Conservation (phyloP, 805 yeast species). For the Starmerella etchellsii region DNA sequence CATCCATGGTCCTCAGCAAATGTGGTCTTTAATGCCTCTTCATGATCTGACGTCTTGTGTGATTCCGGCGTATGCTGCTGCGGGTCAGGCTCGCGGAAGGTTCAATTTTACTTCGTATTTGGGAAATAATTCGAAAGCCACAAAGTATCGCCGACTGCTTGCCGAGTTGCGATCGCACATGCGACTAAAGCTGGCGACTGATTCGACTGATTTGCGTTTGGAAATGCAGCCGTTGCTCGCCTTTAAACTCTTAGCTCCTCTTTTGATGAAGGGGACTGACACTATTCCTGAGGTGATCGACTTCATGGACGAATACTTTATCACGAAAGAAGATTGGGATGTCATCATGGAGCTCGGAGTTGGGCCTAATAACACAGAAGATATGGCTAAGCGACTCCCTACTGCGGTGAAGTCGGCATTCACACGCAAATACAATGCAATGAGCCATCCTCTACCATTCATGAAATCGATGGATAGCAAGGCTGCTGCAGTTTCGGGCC, state of each 20-base stretch:
- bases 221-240: conserved; percentile 60
- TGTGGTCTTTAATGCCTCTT: conserved; percentile 85
- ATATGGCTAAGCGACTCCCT: conserved; percentile 48
- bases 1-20: conserved; percentile 84
- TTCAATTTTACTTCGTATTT: conserved; percentile 74
- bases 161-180: conserved; percentile 86
- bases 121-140: conserved; percentile 77
- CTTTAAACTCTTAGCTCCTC: conserved; percentile 44
- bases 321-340: conserved; percentile 91
- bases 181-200: conserved; percentile 64
- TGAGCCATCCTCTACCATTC: conserved; percentile 73
- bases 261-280: conserved; percentile 41
- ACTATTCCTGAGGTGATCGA: conserved; percentile 55
- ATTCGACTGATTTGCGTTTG: conserved; percentile 58
- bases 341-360: conserved; percentile 69
- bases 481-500: conserved; percentile 26
- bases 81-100: conserved; percentile 58
- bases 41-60: conserved; percentile 82
- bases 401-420: conserved; percentile 73
- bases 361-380: conserved; percentile 38
- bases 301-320: conserved; percentile 71
- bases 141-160: conserved; percentile 62
- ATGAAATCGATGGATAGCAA: conserved; percentile 38
- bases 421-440: conserved; percentile 69
- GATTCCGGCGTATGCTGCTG: conserved; percentile 53